Base-by-base conservation (phyloP, 129 eudicot species). In the Saposhnikovia divaricata region DNA sequence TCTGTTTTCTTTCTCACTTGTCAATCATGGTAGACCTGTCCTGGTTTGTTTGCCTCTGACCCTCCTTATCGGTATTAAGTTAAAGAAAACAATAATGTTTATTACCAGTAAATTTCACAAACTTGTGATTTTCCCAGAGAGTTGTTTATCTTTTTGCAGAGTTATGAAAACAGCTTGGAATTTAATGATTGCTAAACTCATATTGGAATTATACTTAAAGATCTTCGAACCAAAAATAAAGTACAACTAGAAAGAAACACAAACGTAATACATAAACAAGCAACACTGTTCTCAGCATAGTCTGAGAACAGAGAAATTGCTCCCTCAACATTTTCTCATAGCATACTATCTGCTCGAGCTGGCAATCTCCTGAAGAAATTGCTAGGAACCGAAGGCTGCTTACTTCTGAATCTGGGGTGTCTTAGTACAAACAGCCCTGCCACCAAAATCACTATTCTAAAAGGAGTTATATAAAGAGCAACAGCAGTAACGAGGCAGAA, bases 291-390 rank as follows among this genome's bases (percentile, higher is more conserved):
- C 34, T 31, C 34, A 31, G 34, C 13, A 44, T 9, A 14, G 53
- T 61, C 69, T 44, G 45, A 43, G 45, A 44, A 44, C 50, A 12
- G 15, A 46, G 50, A 46, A 46, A 46, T 14, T 45, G 15, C 14
- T 45, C 48, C 11, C 48, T 9, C 11, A 46, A 46, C 38, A 16
- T 7, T n/a, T 28, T 66, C 1, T 89, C 83, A 89, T 14, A 89
- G 82, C 93, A 89, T 89, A 84, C 90, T 84, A 85, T 89, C 93
- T 4, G 93, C 87, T 80, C 93, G 81, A 0, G 93, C 93, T 9
- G 93, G 93, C 80, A 89, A 79, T 80, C 93, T 83, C 79, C 93
- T 83, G 73, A 89, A 89, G 85, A 87, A 89, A 79, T 89, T 89
- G 82, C 86, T 89, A 5, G 93, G 93, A 39, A 89, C 89, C 5